Evolutionary conservation across 495 filamentous ascomycete species (phyloP).

Genomic region (Penicillium paxilli): DNA sequence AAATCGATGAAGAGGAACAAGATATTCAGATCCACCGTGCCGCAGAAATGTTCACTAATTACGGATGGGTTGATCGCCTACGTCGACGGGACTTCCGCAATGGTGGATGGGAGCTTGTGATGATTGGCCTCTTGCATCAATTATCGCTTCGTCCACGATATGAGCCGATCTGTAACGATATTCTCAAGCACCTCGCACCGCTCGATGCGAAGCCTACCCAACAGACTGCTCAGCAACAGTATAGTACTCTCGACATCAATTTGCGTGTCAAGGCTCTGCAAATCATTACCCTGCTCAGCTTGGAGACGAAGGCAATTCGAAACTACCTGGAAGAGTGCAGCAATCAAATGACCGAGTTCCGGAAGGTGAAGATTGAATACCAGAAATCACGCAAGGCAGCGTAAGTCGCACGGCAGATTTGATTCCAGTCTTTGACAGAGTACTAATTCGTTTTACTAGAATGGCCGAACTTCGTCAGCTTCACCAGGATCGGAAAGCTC

Average conservation of each 20-base stretch:
- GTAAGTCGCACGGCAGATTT: slow-evolving; percentile 55
- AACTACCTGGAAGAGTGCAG: slow-evolving; percentile 88
- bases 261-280: slow-evolving; percentile 77
- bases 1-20: slow-evolving; percentile 28
- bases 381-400: slow-evolving; percentile 78
- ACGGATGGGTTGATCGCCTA: slow-evolving; percentile 82
- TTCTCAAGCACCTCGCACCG: slow-evolving; percentile 78
- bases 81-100: slow-evolving; percentile 82
- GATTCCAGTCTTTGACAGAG: not conserved
- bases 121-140: slow-evolving; percentile 83
- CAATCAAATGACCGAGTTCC: slow-evolving; percentile 85
- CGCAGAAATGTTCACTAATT: slow-evolving; percentile 65
- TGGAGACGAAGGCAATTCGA: slow-evolving; percentile 80
- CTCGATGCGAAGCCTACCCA: slow-evolving; percentile 68
- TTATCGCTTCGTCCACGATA: slow-evolving; percentile 73
- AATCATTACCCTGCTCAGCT: slow-evolving; percentile 82
- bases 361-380: slow-evolving; percentile 93
- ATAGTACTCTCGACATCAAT: slow-evolving; percentile 76
- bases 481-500: slow-evolving; percentile 83
- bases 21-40: slow-evolving; percentile 66
- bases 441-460: slow-evolving; percentile 38
- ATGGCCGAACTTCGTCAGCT: slow-evolving; percentile 80
- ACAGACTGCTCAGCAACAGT: slow-evolving; percentile 70
- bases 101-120: slow-evolving; percentile 87
- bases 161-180: slow-evolving; percentile 71